phyloP scores from a whole-genome alignment of 148 eudicot genomes.

The Pouteria glomerata region DNA sequence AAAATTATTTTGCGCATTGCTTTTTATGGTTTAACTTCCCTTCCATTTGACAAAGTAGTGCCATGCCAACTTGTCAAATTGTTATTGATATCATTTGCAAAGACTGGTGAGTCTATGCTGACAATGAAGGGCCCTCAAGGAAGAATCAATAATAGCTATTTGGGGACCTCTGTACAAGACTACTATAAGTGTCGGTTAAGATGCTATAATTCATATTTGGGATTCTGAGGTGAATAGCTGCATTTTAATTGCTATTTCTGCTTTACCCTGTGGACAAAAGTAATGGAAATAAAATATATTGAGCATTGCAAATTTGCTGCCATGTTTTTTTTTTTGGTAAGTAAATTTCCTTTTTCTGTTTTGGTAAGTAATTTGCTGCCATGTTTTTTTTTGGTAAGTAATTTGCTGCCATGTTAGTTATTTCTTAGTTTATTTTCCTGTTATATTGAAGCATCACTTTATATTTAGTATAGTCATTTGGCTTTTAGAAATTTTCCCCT shows the following conservation, averaged over 20 bases:
- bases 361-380: no score
- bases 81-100: slow-evolving; percentile 32
- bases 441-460: background rate
- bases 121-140: slow-evolving; percentile 76
- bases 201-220: slow-evolving; percentile 81
- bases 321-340: no score
- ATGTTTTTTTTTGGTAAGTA: no score
- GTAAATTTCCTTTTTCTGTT: no score
- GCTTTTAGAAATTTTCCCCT: background rate
- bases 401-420: background rate
- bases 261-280: background rate
- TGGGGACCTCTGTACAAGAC: slow-evolving; percentile 94
- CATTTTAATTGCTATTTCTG: background rate
- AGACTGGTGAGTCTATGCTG: slow-evolving; percentile 60
- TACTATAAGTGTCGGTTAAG: slow-evolving; percentile 90
- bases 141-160: slow-evolving; percentile 88
- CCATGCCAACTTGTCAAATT: background rate
- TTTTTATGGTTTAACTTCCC: background rate
- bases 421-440: background rate
- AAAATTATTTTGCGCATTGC: background rate
- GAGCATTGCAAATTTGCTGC: background rate
- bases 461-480: background rate
- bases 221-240: slow-evolving; percentile 63
- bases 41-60: background rate
- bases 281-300: background rate